These are phyloP conservation scores for Fusarium sp. DNA, from an alignment of 2,329 filamentous ascomycete genomes.

Conservation along the genomic window DNA sequence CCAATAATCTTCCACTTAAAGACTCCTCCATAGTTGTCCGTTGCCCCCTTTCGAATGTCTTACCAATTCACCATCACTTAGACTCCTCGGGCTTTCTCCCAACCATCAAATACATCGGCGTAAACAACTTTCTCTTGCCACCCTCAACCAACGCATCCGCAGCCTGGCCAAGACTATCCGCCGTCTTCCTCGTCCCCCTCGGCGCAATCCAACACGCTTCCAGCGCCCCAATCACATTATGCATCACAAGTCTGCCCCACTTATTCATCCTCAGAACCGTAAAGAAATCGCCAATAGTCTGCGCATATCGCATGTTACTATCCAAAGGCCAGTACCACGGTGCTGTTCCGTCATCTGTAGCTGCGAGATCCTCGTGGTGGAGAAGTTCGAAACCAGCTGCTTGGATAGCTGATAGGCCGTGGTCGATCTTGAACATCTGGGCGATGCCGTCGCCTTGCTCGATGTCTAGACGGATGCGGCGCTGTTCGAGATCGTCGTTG, in stretches of 20 bases:
- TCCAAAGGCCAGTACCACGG: slow-evolving; percentile 91
- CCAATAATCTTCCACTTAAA: neutral
- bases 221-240: slow-evolving; percentile 76
- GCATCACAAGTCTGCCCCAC: slow-evolving; percentile 75
- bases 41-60: neutral
- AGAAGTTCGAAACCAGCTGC: slow-evolving; percentile 84
- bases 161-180: slow-evolving; percentile 79
- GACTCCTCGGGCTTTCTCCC: slow-evolving; percentile 1
- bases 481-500: slow-evolving; percentile 85
- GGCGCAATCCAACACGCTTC: slow-evolving; percentile 79
- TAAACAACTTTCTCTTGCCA: slow-evolving; percentile 86
- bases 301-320: slow-evolving; percentile 81
- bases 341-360: slow-evolving; percentile 53
- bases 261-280: slow-evolving; percentile 88
- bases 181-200: slow-evolving; percentile 84
- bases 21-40: neutral
- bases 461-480: slow-evolving; percentile 90
- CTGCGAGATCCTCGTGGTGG: slow-evolving; percentile 66
- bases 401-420: slow-evolving; percentile 84
- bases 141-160: slow-evolving; percentile 86
- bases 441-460: slow-evolving; percentile 97
- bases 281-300: slow-evolving; percentile 76
- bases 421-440: slow-evolving; percentile 91
- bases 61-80: neutral
- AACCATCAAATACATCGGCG: slow-evolving; percentile 82